A percentile compares a stretch with the other conserved stretches of the same genome.
phyloP scores from a whole-genome alignment of 2,329 filamentous ascomycete species.

The Colletotrichum spinosum region DNA sequence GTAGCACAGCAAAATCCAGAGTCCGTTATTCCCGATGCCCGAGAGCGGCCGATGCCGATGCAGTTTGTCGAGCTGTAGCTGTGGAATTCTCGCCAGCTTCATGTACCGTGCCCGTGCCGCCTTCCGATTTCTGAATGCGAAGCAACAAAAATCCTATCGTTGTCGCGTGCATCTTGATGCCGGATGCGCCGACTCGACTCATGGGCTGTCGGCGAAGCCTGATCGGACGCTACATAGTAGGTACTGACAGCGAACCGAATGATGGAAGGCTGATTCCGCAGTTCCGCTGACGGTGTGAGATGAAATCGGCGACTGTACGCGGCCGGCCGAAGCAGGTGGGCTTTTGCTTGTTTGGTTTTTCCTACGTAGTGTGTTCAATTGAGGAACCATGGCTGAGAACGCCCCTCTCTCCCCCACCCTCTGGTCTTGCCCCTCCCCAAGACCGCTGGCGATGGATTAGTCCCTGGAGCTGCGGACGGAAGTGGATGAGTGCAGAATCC shows the following conservation, averaged over 20 bases:
- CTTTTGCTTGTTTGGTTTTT: constrained; percentile 21
- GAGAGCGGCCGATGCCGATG: constrained; percentile 20
- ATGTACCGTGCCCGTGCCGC: constrained; percentile 6
- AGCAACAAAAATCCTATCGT: constrained; percentile 8
- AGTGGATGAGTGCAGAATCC: no score
- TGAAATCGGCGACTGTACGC: constrained; percentile 17
- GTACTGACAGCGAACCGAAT: constrained; percentile 12
- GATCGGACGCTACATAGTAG: constrained; percentile 25
- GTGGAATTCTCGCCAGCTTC: constrained; percentile 18
- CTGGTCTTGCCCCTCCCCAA: constrained; percentile 6
- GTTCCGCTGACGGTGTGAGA: constrained; percentile 13
- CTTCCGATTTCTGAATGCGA: constrained; percentile 22
- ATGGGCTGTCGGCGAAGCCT: constrained; percentile 13
- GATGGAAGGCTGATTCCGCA: constrained; percentile 19
- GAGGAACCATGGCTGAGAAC: constrained; percentile 30
- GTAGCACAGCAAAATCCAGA: neutral
- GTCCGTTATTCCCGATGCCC: constrained; percentile 14
- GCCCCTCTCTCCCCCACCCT: constrained; percentile 18
- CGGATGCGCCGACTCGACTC: constrained; percentile 37
- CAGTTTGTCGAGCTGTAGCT: neutral
- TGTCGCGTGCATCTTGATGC: constrained; percentile 14
- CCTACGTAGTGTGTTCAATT: constrained; percentile 14
- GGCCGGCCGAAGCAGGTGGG: constrained; percentile 18
- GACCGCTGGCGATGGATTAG: neutral
- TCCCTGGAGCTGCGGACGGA: no score